Evolutionary conservation across 1,284 basidiomycete species (phyloP).

Genomic region (Malassezia nana): DNA sequence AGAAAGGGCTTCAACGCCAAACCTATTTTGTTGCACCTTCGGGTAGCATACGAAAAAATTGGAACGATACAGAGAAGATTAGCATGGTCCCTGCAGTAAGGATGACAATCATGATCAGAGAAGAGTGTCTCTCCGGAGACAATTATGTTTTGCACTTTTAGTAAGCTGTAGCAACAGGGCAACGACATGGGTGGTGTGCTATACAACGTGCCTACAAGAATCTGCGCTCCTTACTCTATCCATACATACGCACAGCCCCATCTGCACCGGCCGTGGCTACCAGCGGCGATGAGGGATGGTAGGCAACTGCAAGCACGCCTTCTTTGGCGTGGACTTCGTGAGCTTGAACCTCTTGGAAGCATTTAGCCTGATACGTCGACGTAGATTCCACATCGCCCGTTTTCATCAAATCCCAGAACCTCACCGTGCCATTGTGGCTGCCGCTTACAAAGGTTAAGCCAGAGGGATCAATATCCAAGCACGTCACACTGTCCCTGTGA

Average conservation of each 20-base stretch:
- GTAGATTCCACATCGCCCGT: not conserved
- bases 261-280: conserved; percentile 89
- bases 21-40: conserved; percentile 10
- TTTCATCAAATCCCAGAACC: conserved; percentile 83
- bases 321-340: conserved; percentile 72
- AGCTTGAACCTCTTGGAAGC: conserved; percentile 77
- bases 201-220: not conserved
- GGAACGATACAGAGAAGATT: conserved; percentile 50
- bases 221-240: conserved; percentile 14
- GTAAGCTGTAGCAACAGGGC: no score
- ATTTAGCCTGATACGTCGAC: conserved; percentile 50
- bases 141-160: conserved; percentile 25
- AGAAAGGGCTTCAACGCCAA: not conserved
- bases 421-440: conserved; percentile 82
- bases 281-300: conserved; percentile 71
- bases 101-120: conserved; percentile 37
- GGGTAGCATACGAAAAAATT: conserved; percentile 39
- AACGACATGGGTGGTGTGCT: no score
- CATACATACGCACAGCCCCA: conserved; percentile 76
- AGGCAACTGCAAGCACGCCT: conserved; percentile 77
- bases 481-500: conserved; percentile 82
- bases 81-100: conserved; percentile 49
- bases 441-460: conserved; percentile 79
- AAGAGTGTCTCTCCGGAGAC: conserved; percentile 21
- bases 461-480: conserved; percentile 73